Evolutionary conservation across 331 rosid genomes (phyloP), one percentile per base, ranked within the genome.

Genomic region (Dryas integrifolia): DNA sequence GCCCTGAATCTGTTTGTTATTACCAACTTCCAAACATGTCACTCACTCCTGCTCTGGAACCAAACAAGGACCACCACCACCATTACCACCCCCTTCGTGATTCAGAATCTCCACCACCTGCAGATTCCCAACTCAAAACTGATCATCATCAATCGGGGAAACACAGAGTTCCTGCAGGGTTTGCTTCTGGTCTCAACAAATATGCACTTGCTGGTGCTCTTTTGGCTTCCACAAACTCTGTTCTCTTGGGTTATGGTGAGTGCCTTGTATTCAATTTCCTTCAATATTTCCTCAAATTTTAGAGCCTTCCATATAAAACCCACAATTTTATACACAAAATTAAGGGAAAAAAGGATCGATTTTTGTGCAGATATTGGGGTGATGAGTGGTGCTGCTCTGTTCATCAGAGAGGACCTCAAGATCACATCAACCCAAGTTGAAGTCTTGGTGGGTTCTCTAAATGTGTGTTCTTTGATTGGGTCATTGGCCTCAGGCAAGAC

Each of bases 171-270:
- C 76, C 81, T 41, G 57, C 75, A 72, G n/a, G 77, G 65, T 46
- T 26, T 5, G 43, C 3, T n/a, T 45, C 30, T 65, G 58, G 51
- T 64, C 83, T 89, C 84, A 92, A 89, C 77, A 87, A 70, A 79
- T 92, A 87, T 65, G 96, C 87, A 16, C 89, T 92, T 60, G 87
- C 80, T 50, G 91, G 86, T 40, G 96, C 96, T 21, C 77, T 92
- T 58, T 67, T 92, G 74, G 90, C 92, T 57, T 86, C 93, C 53
- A 83, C 96, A 57, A 91, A 85, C 80, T 89, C 92, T 11, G 75
- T 91, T 72, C 96, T 91, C 55, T 71, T 91, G 45, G 97, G 97
- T 60, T 91, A 91, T 70, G 97, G 97, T 91, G 63, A 82, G 86
- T 77, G 2, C 26, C 58, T 15, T 38, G 11, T 30, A 30, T 30